A percentile compares a stretch with the other conserved stretches of the same genome.
Conservation (phyloP, 2,329 filamentous ascomycete species). For the Aureobasidium sp. region DNA sequence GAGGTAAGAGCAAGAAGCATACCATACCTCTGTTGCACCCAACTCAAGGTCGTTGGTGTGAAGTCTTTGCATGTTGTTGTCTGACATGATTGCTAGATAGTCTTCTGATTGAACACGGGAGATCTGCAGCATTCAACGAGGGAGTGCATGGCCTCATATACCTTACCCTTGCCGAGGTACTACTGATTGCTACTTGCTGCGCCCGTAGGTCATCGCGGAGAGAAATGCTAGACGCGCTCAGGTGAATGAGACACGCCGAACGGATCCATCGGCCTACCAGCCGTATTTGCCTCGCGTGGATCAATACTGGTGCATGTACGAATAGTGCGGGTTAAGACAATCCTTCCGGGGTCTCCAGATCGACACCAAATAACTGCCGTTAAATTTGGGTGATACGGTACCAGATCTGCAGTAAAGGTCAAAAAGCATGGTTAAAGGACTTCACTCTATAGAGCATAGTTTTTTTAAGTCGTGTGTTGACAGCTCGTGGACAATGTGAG, state of each 20-base stretch:
- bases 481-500: neutral
- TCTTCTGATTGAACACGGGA: no score
- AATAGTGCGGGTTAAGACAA: neutral
- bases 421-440: neutral
- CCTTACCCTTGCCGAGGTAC: neutral
- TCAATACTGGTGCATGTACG: neutral
- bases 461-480: neutral
- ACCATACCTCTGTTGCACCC: neutral
- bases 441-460: neutral
- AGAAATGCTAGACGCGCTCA: neutral
- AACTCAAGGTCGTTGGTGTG: conserved; percentile 42
- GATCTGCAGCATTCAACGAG: neutral
- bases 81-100: neutral
- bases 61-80: conserved; percentile 20
- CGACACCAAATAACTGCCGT: neutral
- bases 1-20: neutral
- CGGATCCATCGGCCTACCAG: neutral
- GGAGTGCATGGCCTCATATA: neutral
- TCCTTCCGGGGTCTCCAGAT: neutral
- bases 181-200: neutral
- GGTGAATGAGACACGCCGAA: neutral
- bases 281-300: neutral
- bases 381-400: neutral
- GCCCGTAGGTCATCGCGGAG: neutral
- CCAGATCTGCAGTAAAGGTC: neutral